phyloP scores from a whole-genome alignment of 1,284 basidiomycete genomes.

The Rhodotorula mucilaginosa region DNA sequence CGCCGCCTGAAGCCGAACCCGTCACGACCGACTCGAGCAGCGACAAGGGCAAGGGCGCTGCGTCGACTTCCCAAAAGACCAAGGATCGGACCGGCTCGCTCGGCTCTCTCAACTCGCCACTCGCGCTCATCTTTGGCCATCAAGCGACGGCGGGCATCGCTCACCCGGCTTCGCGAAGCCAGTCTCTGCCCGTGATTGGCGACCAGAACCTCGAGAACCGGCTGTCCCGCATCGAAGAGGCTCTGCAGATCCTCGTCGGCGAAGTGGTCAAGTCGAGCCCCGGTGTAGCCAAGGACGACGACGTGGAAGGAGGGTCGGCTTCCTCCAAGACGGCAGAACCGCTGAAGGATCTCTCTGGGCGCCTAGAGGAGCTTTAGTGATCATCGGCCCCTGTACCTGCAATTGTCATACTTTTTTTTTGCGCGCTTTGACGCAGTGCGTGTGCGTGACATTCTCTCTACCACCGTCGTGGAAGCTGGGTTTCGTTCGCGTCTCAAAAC shows the following conservation, averaged over 20 bases:
- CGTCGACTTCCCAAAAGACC: background rate
- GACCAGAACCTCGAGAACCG: slow-evolving; percentile 12
- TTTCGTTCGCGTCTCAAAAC: background rate
- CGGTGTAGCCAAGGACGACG: background rate
- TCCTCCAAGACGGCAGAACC: background rate
- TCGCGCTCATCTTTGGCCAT: slow-evolving; percentile 14
- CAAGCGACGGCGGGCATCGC: background rate
- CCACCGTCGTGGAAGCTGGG: no score
- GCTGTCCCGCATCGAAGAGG: slow-evolving; percentile 30
- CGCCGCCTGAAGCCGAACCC: background rate
- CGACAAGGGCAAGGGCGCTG: background rate
- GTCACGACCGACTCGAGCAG: background rate
- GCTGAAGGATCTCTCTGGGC: slow-evolving; percentile 20
- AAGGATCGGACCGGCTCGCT: slow-evolving; percentile 1
- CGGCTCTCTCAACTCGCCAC: background rate
- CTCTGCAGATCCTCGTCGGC: slow-evolving; percentile 24
- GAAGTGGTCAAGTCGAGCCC: slow-evolving; percentile 21
- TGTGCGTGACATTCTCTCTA: no score
- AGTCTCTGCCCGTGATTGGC: background rate
- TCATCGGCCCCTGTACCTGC: no score
- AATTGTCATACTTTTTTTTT: no score
- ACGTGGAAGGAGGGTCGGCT: background rate
- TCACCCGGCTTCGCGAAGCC: background rate
- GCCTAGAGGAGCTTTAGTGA: background rate
- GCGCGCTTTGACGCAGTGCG: no score